Base-by-base conservation (phyloP, 2,329 filamentous ascomycete genomes). In the Colletotrichum endophyticum region DNA sequence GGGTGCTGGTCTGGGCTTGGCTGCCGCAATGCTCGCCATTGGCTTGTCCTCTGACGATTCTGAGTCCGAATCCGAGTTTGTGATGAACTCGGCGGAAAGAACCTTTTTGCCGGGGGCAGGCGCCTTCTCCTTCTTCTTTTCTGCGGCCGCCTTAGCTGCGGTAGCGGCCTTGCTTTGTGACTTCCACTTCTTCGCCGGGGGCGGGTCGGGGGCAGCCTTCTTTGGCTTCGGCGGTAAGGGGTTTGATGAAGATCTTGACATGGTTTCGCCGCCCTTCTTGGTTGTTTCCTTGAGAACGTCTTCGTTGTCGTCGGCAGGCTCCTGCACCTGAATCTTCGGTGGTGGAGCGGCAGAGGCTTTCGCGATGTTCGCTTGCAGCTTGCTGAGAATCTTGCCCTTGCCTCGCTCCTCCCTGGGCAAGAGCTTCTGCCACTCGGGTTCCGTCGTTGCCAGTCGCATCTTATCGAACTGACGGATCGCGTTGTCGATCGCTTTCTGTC, bases 351-450 rank as follows among this genome's bases (percentile, higher is more conserved):
- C 72, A 27, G 77, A 85, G 3, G 88, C 88, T 81, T 89, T 90
- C 66, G 89, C 91, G 61, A 94, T 87, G 12, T 88, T 88, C 13
- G 88, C 90, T 78, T 93, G 92, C 11, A 94, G 84, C 79, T 90
- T 91, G 84, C 92, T 93, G 39, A 94, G 83, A 67, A 89, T 90
- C 67, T 90, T 92, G 69, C 92, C 92, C 72, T 89, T 90, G 69
- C 90, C 91, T 67, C 92, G 87, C 72, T 93, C 91, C 63, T 89
- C 87, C 78, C 86, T 87, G 7, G 90, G 88, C 13, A 93, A 84
- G n/a, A 94, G 84, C 78, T 86, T 89, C 80, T 94, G 90, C 92
- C 92, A 94, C 69, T 91, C 88, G 0, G 88, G 87, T 73, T 93
- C 91, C 1, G 88, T 88, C 3, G 88, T 84, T 8, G 88, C 89